Base-by-base conservation (phyloP, 2,329 filamentous ascomycete genomes). In the Fusarium sp. region DNA sequence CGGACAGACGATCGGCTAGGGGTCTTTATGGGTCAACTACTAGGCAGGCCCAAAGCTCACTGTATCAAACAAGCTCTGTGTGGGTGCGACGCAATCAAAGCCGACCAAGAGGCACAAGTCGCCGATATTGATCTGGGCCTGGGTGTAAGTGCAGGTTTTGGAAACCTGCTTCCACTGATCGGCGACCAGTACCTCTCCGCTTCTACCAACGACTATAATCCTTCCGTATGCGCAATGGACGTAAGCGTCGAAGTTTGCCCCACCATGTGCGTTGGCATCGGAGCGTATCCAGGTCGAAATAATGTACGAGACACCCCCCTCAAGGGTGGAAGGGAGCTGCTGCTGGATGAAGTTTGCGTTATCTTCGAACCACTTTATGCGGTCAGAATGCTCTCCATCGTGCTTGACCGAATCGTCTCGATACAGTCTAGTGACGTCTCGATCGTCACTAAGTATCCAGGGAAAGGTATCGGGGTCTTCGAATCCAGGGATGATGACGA, bases 211-310 rank as follows among this genome's bases (percentile, higher is more conserved):
- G n/a, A n/a, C n/a, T n/a, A n/a, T n/a, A n/a, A n/a, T n/a, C n/a
- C n/a, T n/a, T n/a, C n/a, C n/a, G n/a, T n/a, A n/a, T n/a, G n/a
- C n/a, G n/a, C n/a, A n/a, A n/a, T n/a, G n/a, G n/a, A n/a, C n/a
- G n/a, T n/a, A n/a, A n/a, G n/a, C n/a, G n/a, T n/a, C n/a, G n/a
- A n/a, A n/a, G n/a, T n/a, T n/a, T n/a, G n/a, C n/a, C n/a, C n/a
- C n/a, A n/a, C n/a, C n/a, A n/a, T n/a, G n/a, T n/a, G n/a, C n/a
- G n/a, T n/a, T n/a, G n/a, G n/a, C n/a, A n/a, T n/a, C n/a, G n/a
- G n/a, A n/a, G n/a, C n/a, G n/a, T n/a, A n/a, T n/a, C 51, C 51
- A 45, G 5, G 51, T 28, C 4, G 51, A 54, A 11, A 45, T 8
- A 13, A 10, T 19, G 21, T 54, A 54, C 4, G 39, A 1, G 14